These are phyloP conservation scores for Dactylellina sp. DNA, from an alignment of 2,329 filamentous ascomycete genomes.

Conservation along the genomic window DNA sequence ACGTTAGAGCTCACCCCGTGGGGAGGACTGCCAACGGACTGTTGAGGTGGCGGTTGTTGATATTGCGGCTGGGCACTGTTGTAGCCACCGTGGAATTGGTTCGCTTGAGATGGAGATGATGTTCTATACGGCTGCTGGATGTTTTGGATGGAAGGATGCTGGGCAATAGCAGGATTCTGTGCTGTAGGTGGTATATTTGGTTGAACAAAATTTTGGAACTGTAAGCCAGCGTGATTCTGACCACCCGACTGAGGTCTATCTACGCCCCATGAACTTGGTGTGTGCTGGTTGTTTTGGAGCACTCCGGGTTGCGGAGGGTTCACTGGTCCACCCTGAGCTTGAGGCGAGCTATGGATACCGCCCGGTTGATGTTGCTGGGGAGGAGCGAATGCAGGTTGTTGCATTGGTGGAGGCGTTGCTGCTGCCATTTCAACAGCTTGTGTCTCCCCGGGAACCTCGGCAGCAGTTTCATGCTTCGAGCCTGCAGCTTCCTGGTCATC, in stretches of 20 bases:
- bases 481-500: slow-evolving; percentile 14
- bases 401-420: slow-evolving; percentile 40
- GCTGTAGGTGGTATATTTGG: slow-evolving; percentile 21
- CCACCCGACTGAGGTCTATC: slow-evolving; percentile 49
- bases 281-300: slow-evolving; percentile 30
- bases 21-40: slow-evolving; percentile 22
- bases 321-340: slow-evolving; percentile 21
- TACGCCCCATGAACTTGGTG: slow-evolving; percentile 28
- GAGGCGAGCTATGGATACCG: slow-evolving; percentile 32
- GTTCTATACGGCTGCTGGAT: slow-evolving; percentile 42
- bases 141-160: slow-evolving; percentile 43
- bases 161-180: slow-evolving; percentile 12
- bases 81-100: slow-evolving; percentile 31
- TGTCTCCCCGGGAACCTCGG: slow-evolving; percentile 45
- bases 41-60: slow-evolving; percentile 34
- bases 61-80: slow-evolving; percentile 26
- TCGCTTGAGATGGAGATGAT: slow-evolving; percentile 36
- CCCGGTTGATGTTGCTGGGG: slow-evolving; percentile 19
- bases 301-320: slow-evolving; percentile 14
- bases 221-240: slow-evolving; percentile 22
- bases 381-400: slow-evolving; percentile 28
- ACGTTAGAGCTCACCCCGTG: slow-evolving; percentile 10
- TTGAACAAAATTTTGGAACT: slow-evolving; percentile 44
- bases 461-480: slow-evolving; percentile 37
- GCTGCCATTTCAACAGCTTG: slow-evolving; percentile 57